Evolutionary conservation across 106 monocot genomes (phyloP), one percentile per base, ranked within the genome.

Genomic region (Narthecium ossifragum): DNA sequence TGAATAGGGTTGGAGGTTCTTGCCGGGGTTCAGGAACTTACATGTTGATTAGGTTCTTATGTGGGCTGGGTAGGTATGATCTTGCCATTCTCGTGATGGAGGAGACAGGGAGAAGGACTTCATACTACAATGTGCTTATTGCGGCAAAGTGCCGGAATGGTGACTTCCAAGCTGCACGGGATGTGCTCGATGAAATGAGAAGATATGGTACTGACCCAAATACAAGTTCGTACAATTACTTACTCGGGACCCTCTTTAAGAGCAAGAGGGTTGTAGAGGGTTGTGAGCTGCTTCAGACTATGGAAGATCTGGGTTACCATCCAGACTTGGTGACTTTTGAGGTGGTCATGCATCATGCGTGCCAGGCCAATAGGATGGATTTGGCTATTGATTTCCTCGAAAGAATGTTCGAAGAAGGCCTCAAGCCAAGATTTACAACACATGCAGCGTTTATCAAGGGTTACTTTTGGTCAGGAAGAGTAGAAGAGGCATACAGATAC

Each of bases 231-330:
- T 96, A 78, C 57, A 90, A 90, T 68, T 86, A 84, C 60, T 70
- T 96, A 60, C 75, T 90, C 5, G 86, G 83, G 20, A 78, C 78
- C 68, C 68, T 96, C 0, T 83, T 96, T 50, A 90, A 90, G 66
- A 73, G 76, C 12, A 53, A 49, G 23, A 74, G 64, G 21, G 46
- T 81, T 57, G 58, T 32, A 8, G 86, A 86, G 62, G 83, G 75
- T 6, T 90, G 90, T 38, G 59, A 72, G 5, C 51, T 96, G 56
- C 75, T 86, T 5, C 56, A 79, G 53, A 29, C 26, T 5, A 90
- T 90, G 90, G 90, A 96, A 53, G 70, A 40, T 1, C 22, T 37
- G 27, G 83, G 80, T 17, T 74, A 54, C 59, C 17, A 38, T 51
- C 86, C 90, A 2, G 66, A 86, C 34, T 20, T 55, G 1, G 9